A percentile compares a stretch with the other conserved stretches of the same genome.
Conservation (phyloP, 352 stramenopile genomes). For the Globisporangium cederbergense region DNA sequence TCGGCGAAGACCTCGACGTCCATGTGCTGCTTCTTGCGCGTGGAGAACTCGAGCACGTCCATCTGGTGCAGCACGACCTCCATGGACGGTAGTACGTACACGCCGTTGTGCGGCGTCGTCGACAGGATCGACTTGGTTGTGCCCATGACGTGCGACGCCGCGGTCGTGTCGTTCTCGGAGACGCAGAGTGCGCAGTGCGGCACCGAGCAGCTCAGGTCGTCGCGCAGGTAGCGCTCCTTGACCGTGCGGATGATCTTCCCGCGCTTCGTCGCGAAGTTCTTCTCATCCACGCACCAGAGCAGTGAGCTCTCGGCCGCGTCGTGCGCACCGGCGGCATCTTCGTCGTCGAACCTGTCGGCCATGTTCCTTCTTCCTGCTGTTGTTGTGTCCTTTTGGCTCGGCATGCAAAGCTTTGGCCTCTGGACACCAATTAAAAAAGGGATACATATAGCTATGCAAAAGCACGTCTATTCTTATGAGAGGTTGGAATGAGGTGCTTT, state of each 20-base stretch:
- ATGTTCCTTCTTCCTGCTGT: neutral
- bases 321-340: neutral
- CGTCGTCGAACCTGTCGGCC: conserved; percentile 1
- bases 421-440: neutral
- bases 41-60: conserved; percentile 86
- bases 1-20: conserved; percentile 61
- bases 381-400: neutral
- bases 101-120: conserved; percentile 34
- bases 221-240: conserved; percentile 85
- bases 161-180: conserved; percentile 50
- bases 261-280: conserved; percentile 78
- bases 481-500: too few relatives aligned
- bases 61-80: conserved; percentile 90
- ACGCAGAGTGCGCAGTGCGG: conserved; percentile 57
- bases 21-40: conserved; percentile 44
- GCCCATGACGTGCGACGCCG: conserved; percentile 50
- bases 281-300: conserved; percentile 72
- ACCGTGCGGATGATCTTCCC: conserved; percentile 78
- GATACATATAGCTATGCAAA: too few relatives aligned
- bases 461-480: too few relatives aligned
- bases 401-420: neutral
- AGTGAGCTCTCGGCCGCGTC: conserved; percentile 24
- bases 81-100: conserved; percentile 87
- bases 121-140: conserved; percentile 62
- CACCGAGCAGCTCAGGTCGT: conserved; percentile 82